Percentiles rank a stretch among this genome's conserved stretches.
Evolutionary conservation across 176 grass and related monocot species (phyloP).

Genomic region (Lolium perenne): DNA sequence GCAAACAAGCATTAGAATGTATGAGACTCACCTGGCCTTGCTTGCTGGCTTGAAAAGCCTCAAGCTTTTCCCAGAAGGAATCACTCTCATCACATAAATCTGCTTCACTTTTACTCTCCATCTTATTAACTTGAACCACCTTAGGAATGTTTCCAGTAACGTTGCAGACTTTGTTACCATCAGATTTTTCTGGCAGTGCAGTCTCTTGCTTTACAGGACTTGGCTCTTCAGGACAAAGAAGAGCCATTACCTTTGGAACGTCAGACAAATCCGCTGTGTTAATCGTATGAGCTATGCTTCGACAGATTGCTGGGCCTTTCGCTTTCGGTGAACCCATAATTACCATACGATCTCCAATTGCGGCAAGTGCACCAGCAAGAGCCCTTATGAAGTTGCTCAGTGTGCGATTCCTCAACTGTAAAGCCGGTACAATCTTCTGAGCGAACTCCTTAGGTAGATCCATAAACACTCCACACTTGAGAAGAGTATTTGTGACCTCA

Average conservation of each 20-base stretch:
- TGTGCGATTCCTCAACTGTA: not conserved
- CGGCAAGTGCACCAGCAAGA: slow-evolving; percentile 65
- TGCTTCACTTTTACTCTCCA: slow-evolving; percentile 6
- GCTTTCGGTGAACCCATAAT: slow-evolving; percentile 48
- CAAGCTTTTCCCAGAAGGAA: slow-evolving; percentile 43
- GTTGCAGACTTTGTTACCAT: not conserved
- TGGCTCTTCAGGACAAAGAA: slow-evolving; percentile 48
- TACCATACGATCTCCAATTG: slow-evolving; percentile 60
- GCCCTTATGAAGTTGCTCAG: not conserved
- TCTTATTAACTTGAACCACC: not conserved
- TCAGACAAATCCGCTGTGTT: slow-evolving; percentile 43
- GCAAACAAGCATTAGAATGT: not conserved
- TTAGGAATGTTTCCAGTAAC: not conserved
- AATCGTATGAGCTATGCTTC: slow-evolving; percentile 36
- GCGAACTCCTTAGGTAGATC: slow-evolving; percentile 57
- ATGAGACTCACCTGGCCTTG: slow-evolving; percentile 45
- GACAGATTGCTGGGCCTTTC: not conserved
- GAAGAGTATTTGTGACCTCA: slow-evolving; percentile 44
- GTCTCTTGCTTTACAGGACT: slow-evolving; percentile 8
- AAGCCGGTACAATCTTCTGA: slow-evolving; percentile 33
- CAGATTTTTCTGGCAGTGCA: not conserved
- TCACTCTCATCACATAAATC: not conserved
- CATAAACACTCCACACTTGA: not conserved
- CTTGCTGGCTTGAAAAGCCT: slow-evolving; percentile 45
- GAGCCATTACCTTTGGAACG: slow-evolving; percentile 34